phyloP scores from a whole-genome alignment of 1,139 yeast species.

The Zygosaccharomyces sapae region DNA sequence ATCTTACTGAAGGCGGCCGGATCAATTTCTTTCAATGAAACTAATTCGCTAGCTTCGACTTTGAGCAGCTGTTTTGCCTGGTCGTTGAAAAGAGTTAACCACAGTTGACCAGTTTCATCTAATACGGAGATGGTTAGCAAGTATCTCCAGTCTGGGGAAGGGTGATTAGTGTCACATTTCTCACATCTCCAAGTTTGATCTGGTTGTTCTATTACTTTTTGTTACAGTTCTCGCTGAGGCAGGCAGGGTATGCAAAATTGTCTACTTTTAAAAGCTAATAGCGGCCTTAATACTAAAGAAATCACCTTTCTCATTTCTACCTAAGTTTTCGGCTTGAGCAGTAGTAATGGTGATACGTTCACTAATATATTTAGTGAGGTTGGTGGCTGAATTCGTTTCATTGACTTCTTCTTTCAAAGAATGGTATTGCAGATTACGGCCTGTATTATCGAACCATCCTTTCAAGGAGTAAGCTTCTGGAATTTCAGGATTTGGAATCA shows the following conservation, averaged over 20 bases:
- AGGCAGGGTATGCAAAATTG: conserved; percentile 87
- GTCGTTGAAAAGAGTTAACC: conserved; percentile 86
- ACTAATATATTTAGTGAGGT: conserved; percentile 32
- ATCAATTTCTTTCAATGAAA: conserved; percentile 48
- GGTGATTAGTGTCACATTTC: conserved; percentile 69
- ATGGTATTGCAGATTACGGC: conserved; percentile 58
- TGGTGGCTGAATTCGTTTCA: conserved; percentile 32
- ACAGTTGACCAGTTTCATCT: conserved; percentile 78
- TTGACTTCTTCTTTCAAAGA: conserved; percentile 48
- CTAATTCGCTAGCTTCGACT: conserved; percentile 62
- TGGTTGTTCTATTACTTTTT: conserved; percentile 68
- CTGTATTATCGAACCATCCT: conserved; percentile 92
- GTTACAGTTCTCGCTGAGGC: conserved; percentile 69
- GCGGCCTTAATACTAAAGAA: conserved; percentile 73
- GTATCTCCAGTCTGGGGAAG: conserved; percentile 73
- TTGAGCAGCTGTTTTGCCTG: conserved; percentile 71
- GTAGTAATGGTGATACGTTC: conserved; percentile 64
- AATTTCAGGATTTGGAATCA: conserved; percentile 78
- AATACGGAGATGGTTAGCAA: conserved; percentile 66
- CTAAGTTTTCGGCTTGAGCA: conserved; percentile 67
- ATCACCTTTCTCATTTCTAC: conserved; percentile 72
- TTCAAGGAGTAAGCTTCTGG: conserved; percentile 82
- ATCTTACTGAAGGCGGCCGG: conserved; percentile 47
- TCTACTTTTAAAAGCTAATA: conserved; percentile 67
- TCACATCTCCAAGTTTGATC: conserved; percentile 92